Evolutionary conservation across 495 filamentous ascomycete genomes (phyloP).

Genomic region (Tuber microsphaerosporum): DNA sequence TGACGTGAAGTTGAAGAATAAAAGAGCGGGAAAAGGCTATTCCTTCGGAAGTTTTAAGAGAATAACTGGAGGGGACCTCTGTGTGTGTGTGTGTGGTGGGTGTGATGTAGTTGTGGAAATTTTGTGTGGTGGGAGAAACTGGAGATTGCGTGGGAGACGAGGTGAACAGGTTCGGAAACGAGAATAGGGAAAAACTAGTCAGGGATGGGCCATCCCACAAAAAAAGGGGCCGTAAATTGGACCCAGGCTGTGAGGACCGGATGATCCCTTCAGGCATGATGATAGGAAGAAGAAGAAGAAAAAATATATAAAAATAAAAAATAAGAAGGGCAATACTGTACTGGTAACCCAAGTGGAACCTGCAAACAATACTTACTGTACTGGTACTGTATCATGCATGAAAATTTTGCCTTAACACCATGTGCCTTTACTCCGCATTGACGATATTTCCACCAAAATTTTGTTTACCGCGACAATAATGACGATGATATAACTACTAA

Average conservation of each 20-base stretch:
- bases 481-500: not conserved
- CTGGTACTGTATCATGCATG: not conserved
- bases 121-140: conserved; percentile 22
- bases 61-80: conserved; percentile 2
- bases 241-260: not conserved
- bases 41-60: not conserved
- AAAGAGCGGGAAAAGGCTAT: conserved; percentile 2
- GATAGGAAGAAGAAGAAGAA: not conserved
- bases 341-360: not conserved
- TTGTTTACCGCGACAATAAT: not conserved
- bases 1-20: conserved; percentile 22
- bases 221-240: conserved; percentile 18
- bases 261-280: not conserved
- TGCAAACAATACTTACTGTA: not conserved
- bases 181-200: conserved; percentile 36
- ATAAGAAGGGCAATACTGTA: not conserved
- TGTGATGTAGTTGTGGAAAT: conserved; percentile 16
- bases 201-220: conserved; percentile 16
- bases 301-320: not conserved
- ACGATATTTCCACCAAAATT: not conserved
- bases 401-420: not conserved
- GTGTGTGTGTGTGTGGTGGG: conserved; percentile 26
- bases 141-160: conserved; percentile 37
- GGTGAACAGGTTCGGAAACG: conserved; percentile 29
- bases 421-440: not conserved